A percentile compares a stretch with the other conserved stretches of the same genome.
phyloP scores from a whole-genome alignment of 192 early-diverging fungal genomes.

The Linnemannia hyalina region DNA sequence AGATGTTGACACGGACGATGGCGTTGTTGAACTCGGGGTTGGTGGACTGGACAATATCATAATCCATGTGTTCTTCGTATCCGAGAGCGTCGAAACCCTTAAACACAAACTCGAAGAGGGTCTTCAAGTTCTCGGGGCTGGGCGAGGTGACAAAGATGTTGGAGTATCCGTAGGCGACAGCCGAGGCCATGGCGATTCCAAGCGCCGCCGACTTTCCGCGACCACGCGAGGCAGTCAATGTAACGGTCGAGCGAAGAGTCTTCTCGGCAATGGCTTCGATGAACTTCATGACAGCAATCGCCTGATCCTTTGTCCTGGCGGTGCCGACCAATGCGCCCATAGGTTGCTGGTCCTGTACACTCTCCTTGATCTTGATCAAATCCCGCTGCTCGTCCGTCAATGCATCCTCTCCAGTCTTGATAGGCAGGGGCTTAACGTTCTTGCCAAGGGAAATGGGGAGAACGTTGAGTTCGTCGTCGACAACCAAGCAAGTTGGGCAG shows the following conservation, averaged over 20 bases:
- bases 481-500: slow-evolving; percentile 91
- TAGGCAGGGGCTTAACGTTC: slow-evolving; percentile 89
- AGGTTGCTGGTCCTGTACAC: slow-evolving; percentile 92
- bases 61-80: slow-evolving; percentile 99
- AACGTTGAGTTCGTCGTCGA: slow-evolving; percentile 99
- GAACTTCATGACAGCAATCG: slow-evolving; percentile 96
- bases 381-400: slow-evolving; percentile 68
- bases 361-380: slow-evolving; percentile 85
- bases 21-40: slow-evolving; percentile 96
- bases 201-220: slow-evolving; percentile 98
- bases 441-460: slow-evolving; percentile 94
- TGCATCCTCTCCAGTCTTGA: slow-evolving; percentile 64
- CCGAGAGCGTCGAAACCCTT: slow-evolving; percentile 97
- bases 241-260: slow-evolving; percentile 89
- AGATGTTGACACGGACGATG: slow-evolving; percentile 96
- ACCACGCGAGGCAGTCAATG: slow-evolving; percentile 95
- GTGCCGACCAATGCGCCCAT: slow-evolving; percentile 86
- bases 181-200: slow-evolving; percentile 93
- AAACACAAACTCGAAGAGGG: slow-evolving; percentile 98
- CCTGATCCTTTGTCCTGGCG: slow-evolving; percentile 94
- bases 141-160: slow-evolving; percentile 99
- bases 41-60: slow-evolving; percentile 98
- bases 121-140: slow-evolving; percentile 97
- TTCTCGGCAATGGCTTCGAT: slow-evolving; percentile 97
- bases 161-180: slow-evolving; percentile 98